A percentile compares a stretch with the other conserved stretches of the same genome.
Evolutionary conservation across 2,329 filamentous ascomycete genomes (phyloP).

Genomic region (Sordariomycetes sp.): DNA sequence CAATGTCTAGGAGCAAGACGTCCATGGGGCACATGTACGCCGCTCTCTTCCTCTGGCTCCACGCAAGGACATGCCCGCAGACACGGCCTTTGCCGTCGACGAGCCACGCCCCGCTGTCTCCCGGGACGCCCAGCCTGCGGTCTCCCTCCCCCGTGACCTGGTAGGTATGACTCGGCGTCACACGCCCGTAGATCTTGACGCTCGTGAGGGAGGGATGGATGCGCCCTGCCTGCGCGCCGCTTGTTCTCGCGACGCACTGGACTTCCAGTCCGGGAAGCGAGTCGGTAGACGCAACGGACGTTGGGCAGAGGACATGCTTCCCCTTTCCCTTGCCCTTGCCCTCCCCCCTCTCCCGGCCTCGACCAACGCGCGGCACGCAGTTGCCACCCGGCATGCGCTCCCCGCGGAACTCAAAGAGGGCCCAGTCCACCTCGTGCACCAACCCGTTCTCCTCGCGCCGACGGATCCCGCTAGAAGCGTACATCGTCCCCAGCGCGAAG

Average conservation of each 20-base stretch:
- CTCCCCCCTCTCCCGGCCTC: conserved; percentile 6
- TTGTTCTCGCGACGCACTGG: conserved; percentile 80
- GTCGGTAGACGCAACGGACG: conserved; percentile 42
- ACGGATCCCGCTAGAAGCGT: conserved; percentile 81
- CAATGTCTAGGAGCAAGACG: conserved; percentile 73
- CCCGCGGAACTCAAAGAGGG: conserved; percentile 67
- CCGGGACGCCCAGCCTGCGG: conserved; percentile 53
- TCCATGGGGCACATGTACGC: conserved; percentile 97
- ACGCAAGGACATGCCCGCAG: conserved; percentile 83
- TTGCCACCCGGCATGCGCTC: conserved; percentile 62
- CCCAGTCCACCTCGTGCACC: conserved; percentile 91
- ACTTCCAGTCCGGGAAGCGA: conserved; percentile 64
- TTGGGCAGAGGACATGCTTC: conserved; percentile 29
- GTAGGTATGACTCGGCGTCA: conserved; percentile 63
- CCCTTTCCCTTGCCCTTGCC: conserved; percentile 15
- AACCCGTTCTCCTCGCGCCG: conserved; percentile 59
- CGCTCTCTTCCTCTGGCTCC: conserved; percentile 65
- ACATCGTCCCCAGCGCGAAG: conserved; percentile 69
- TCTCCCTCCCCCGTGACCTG: conserved; percentile 24
- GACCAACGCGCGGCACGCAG: conserved; percentile 36
- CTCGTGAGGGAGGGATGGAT: conserved; percentile 69
- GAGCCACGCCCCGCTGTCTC: conserved; percentile 89
- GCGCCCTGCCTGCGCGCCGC: conserved; percentile 64
- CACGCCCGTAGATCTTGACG: conserved; percentile 77
- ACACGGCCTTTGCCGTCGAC: conserved; percentile 68